Evolutionary conservation across 1,284 basidiomycete species (phyloP).

Genomic region (Coniferiporia weirii): DNA sequence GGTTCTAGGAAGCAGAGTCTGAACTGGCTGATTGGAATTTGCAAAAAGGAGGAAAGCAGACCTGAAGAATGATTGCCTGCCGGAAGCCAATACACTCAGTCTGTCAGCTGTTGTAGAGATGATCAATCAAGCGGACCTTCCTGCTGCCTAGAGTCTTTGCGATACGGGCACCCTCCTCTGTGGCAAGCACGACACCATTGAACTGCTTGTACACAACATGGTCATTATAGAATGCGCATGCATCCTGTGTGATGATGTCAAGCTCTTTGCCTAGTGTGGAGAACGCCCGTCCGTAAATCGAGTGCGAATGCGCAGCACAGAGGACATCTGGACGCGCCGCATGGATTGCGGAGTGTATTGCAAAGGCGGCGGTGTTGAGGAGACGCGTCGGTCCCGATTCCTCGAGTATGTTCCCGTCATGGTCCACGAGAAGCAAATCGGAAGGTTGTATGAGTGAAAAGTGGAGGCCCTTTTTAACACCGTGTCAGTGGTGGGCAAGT

Average conservation of each 20-base stretch:
- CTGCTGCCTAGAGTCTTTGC: slow-evolving; percentile 46
- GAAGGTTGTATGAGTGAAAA: slow-evolving; percentile 43
- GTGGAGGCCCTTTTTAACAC: slow-evolving; percentile 31
- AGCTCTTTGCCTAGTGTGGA: slow-evolving; percentile 51
- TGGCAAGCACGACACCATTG: slow-evolving; percentile 54
- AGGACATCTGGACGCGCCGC: slow-evolving; percentile 55
- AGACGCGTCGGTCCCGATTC: slow-evolving; percentile 36
- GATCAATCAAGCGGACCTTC: slow-evolving; percentile 33
- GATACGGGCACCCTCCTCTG: slow-evolving; percentile 53
- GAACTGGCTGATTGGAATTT: slow-evolving; percentile 12
- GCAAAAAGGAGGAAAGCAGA: slow-evolving; percentile 1
- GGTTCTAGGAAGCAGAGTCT: slow-evolving; percentile 43
- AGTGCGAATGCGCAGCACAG: slow-evolving; percentile 63
- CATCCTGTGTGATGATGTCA: slow-evolving; percentile 48
- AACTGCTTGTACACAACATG: slow-evolving; percentile 42
- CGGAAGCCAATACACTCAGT: not conserved
- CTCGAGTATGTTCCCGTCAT: slow-evolving; percentile 42
- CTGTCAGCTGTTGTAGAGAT: not conserved
- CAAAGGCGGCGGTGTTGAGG: slow-evolving; percentile 45
- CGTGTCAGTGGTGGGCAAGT: not conserved
- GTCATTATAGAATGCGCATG: slow-evolving; percentile 42
- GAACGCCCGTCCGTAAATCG: slow-evolving; percentile 58
- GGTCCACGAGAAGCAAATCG: slow-evolving; percentile 45
- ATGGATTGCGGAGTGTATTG: slow-evolving; percentile 53
- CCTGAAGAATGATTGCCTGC: slow-evolving; percentile 26